These are phyloP conservation scores for Cylindricascospora bacillispora DNA, from an alignment of 1,139 yeast species.

Conservation along the genomic window DNA sequence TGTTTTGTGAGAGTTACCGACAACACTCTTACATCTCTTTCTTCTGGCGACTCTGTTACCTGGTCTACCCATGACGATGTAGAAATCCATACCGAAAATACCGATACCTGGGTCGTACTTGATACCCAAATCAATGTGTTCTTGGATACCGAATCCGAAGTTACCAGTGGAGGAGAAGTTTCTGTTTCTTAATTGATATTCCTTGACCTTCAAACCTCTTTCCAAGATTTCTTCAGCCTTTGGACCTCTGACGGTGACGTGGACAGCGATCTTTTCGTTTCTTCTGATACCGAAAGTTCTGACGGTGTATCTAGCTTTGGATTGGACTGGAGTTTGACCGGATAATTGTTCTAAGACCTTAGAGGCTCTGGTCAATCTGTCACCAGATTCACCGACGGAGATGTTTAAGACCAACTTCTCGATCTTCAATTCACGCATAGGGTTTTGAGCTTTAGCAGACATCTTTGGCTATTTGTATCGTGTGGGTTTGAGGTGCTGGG, in stretches of 20 bases:
- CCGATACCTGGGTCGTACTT: slow-evolving; percentile 99
- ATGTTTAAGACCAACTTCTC: slow-evolving; percentile 99
- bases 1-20: slow-evolving; percentile 92
- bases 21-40: slow-evolving; percentile 83
- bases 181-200: slow-evolving; percentile 86
- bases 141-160: slow-evolving; percentile 99
- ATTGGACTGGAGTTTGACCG: slow-evolving; percentile 99
- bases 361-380: slow-evolving; percentile 99
- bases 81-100: slow-evolving; percentile 99
- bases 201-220: slow-evolving; percentile 99
- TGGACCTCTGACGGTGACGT: slow-evolving; percentile 99
- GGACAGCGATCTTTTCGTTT: slow-evolving; percentile 99
- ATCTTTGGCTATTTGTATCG: too few relatives aligned
- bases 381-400: slow-evolving; percentile 99
- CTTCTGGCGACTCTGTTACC: slow-evolving; percentile 99
- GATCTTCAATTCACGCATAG: slow-evolving; percentile 98
- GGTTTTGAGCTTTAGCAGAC: slow-evolving; percentile 42
- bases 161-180: slow-evolving; percentile 99
- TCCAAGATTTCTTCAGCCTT: slow-evolving; percentile 99
- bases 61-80: slow-evolving; percentile 98
- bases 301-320: slow-evolving; percentile 99
- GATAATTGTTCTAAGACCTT: slow-evolving; percentile 99
- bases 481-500: too few relatives aligned
- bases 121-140: slow-evolving; percentile 99
- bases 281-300: slow-evolving; percentile 99